Conservation (phyloP, 257 asterid species). For the Solanum chilense region DNA sequence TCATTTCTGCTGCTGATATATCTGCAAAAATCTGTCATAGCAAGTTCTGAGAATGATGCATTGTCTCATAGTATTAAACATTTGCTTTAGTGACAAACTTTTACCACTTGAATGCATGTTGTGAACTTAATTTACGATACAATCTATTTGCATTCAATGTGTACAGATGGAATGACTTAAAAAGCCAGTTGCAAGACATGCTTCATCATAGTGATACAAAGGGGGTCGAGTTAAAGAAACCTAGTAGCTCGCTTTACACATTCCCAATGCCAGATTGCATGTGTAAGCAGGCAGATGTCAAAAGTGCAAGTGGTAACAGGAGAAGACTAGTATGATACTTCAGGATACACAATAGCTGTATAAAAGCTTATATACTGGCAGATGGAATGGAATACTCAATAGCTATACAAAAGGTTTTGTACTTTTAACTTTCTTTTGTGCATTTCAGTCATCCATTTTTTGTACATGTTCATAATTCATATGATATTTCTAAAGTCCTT, state of each 20-base stretch:
- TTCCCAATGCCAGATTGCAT: conserved; percentile 96
- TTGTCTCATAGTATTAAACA: not conserved
- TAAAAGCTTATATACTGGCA: conserved; percentile 2
- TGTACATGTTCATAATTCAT: not conserved
- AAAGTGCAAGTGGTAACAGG: conserved; percentile 29
- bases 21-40: not conserved
- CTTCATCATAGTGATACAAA: conserved; percentile 71
- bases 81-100: not conserved
- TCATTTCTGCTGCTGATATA: not conserved
- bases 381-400: not conserved
- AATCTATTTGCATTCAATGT: not conserved
- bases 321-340: conserved; percentile 21
- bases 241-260: conserved; percentile 70
- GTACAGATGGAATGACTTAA: conserved; percentile 64
- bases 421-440: not conserved
- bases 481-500: not conserved
- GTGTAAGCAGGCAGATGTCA: conserved; percentile 48
- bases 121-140: not conserved
- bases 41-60: not conserved
- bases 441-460: not conserved
- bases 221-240: conserved; percentile 71
- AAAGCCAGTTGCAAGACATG: conserved; percentile 77
- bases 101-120: not conserved
- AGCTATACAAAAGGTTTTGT: not conserved
- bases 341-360: not conserved